Percentiles rank a stretch among this genome's conserved stretches.
phyloP scores from a whole-genome alignment of 257 asterid species.

The Nicotiana noctiflora region DNA sequence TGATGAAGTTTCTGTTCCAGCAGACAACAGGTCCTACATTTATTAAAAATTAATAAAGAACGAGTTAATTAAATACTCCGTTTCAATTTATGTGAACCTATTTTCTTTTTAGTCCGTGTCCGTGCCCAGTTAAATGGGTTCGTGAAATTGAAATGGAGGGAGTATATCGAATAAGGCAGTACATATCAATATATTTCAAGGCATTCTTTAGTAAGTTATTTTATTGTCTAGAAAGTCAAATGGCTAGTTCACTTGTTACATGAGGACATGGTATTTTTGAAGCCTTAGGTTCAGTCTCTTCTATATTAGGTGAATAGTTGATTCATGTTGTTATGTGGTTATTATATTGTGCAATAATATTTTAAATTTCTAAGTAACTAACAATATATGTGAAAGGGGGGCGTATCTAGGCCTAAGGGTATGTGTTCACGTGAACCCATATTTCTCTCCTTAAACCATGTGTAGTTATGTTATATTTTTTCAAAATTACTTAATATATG shows the following conservation, averaged over 20 bases:
- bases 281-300: neutral
- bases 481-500: too few relatives aligned
- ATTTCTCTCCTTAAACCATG: too few relatives aligned
- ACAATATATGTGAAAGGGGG: neutral
- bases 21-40: constrained; percentile 3
- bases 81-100: too few relatives aligned
- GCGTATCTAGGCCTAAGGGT: too few relatives aligned
- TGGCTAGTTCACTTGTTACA: neutral
- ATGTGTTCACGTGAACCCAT: too few relatives aligned
- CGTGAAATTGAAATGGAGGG: too few relatives aligned
- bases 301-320: neutral
- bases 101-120: too few relatives aligned
- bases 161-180: neutral
- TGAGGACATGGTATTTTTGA: neutral
- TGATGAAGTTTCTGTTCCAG: constrained; percentile 4
- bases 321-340: neutral
- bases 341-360: neutral
- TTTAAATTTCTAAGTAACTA: too few relatives aligned
- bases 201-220: neutral
- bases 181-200: neutral
- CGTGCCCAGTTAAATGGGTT: too few relatives aligned
- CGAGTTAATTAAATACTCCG: too few relatives aligned
- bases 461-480: too few relatives aligned
- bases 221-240: neutral
- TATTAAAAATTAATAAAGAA: neutral